phyloP scores from a whole-genome alignment of 1,284 basidiomycete species.

The Sporisorium reilianum region DNA sequence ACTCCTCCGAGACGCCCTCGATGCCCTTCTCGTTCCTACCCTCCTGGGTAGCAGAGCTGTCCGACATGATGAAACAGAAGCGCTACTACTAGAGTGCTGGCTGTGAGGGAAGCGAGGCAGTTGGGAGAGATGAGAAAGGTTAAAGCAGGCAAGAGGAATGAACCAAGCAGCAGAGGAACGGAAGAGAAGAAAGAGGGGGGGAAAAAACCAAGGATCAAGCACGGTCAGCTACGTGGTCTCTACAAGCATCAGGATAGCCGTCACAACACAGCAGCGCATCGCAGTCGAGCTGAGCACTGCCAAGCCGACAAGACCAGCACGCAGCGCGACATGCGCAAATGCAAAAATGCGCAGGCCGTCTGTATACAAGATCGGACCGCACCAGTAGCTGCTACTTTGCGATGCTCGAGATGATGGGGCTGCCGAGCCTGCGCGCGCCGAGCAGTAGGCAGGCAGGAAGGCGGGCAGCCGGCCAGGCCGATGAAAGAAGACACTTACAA shows the following conservation, averaged over 20 bases:
- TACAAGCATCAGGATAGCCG: not conserved
- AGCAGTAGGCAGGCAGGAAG: not conserved
- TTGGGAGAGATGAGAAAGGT: not conserved
- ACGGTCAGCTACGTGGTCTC: not conserved
- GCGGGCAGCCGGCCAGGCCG: not conserved
- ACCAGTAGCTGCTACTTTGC: too few species aligned
- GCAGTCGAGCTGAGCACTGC: not conserved
- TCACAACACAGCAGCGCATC: not conserved
- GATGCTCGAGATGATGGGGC: not conserved
- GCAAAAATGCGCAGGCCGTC: not conserved
- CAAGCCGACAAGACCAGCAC: not conserved
- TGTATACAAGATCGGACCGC: too few species aligned
- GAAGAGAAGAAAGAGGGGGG: not conserved
- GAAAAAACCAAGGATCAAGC: not conserved
- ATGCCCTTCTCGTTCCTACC: conserved; percentile 48
- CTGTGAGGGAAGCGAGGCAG: not conserved
- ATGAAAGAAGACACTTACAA: conserved; percentile 18
- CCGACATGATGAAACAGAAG: conserved; percentile 40
- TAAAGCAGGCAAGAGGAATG: not conserved
- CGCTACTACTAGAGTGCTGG: conserved; percentile 3
- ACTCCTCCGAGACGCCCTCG: conserved; percentile 62
- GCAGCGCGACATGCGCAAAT: not conserved
- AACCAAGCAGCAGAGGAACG: conserved; percentile 5
- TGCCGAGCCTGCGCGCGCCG: not conserved
- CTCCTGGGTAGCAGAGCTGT: conserved; percentile 56